Base-by-base conservation (phyloP, 306 rosid genomes). In the Cucurbita argyrosperma region DNA sequence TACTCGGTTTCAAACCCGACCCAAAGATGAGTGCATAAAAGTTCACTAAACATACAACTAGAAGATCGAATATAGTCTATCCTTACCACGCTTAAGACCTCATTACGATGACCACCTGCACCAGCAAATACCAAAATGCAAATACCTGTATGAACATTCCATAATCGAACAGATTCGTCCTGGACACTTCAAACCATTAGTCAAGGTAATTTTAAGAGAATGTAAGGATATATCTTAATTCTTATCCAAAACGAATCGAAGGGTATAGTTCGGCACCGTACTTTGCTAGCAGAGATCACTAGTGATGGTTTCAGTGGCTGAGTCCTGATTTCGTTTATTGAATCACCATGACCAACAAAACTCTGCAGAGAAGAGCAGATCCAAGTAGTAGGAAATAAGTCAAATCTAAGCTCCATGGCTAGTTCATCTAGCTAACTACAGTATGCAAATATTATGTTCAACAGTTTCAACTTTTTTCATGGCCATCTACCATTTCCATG, bases 71-170 rank as follows among this genome's bases (percentile, higher is more conserved):
- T 57, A 43, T 6, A 39, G 16, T 46, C 74, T 70, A 78, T 35
- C 75, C 96, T 86, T 75, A 94, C 99, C 80, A 94, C 96, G 76
- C 99, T 94, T 80, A 94, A 82, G 76, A 94, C 97, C 81, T 94
- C 99, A 84, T 94, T 89, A 47, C 96, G 96, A 82, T 94, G 99
- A 59, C 99, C 99, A 16, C 99, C 92, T 75, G 99, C 97, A 80
- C 99, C 97, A 59, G 97, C 84, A 74, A 94, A 91, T 81, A 94
- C 79, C 89, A 94, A 82, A 83, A 94, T 79, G 77, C 97, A 94
- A 82, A 94, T 81, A 57, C 99, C 99, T 14, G 96, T 91, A 75
- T 88, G 97, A 69, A 83, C 86, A 80, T 94, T 94, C 99, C 99
- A 94, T 66, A 94, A 72, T n/a, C 97, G 96, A 76, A 94, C 89